Conservation (phyloP, 1,284 basidiomycete species). For the Pseudozyma thailandica region DNA sequence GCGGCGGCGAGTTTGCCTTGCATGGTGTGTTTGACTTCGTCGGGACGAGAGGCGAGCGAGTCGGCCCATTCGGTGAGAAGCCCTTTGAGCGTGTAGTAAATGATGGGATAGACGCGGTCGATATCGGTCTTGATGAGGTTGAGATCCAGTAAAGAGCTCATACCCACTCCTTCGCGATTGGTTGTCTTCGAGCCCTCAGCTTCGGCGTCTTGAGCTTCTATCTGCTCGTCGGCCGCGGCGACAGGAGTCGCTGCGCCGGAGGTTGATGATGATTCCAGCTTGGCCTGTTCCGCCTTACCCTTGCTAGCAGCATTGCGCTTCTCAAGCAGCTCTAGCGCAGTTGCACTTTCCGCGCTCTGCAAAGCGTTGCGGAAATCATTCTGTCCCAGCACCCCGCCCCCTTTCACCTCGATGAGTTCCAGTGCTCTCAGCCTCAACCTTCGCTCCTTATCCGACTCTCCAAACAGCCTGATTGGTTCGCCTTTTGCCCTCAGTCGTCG, state of each 20-base stretch:
- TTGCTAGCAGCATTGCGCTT: constrained; percentile 53
- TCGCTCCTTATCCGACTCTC: constrained; percentile 92
- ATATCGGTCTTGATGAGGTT: constrained; percentile 87
- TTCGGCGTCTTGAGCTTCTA: neutral
- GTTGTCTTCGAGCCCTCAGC: constrained; percentile 11
- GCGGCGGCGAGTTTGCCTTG: constrained; percentile 95
- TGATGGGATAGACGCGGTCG: constrained; percentile 95
- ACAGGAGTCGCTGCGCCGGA: constrained; percentile 5
- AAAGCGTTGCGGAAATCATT: constrained; percentile 93
- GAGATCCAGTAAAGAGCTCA: constrained; percentile 70
- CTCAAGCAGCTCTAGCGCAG: constrained; percentile 76
- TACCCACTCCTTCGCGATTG: constrained; percentile 58
- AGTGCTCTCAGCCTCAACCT: constrained; percentile 87
- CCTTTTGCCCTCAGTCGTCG: constrained; percentile 87
- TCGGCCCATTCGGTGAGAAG: constrained; percentile 95
- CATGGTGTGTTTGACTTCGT: constrained; percentile 80
- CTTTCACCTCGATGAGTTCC: constrained; percentile 78
- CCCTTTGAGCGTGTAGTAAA: constrained; percentile 92
- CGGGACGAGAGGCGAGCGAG: constrained; percentile 87
- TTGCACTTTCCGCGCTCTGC: constrained; percentile 78
- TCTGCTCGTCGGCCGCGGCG: neutral
- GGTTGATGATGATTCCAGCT: constrained; percentile 14
- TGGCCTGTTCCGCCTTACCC: constrained; percentile 47
- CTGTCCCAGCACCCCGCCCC: constrained; percentile 50
- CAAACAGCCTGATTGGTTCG: constrained; percentile 94